A percentile compares a stretch with the other conserved stretches of the same genome.
phyloP scores from a whole-genome alignment of 768 basidiomycete genomes.

The Tubosaeta brunneosetosa region DNA sequence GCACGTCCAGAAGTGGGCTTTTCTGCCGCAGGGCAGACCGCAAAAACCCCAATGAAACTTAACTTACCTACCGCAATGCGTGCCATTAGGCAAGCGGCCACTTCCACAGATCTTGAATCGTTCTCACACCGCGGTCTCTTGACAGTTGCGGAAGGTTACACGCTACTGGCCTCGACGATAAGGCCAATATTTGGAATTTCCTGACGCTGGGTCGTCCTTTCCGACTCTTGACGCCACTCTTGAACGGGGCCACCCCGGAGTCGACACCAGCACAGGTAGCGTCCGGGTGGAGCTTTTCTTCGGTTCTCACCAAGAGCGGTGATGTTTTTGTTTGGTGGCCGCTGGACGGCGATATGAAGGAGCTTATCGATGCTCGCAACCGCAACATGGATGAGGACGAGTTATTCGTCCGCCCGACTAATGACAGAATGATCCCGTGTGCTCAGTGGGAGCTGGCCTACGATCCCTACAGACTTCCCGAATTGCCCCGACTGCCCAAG shows the following conservation, averaged over 20 bases:
- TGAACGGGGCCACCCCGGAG: slow-evolving; percentile 41
- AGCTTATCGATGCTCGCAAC: slow-evolving; percentile 36
- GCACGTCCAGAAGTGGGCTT: slow-evolving; percentile 51
- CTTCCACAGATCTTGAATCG: background rate
- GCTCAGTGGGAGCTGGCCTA: slow-evolving; percentile 50
- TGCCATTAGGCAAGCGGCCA: slow-evolving; percentile 52
- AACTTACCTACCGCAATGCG: slow-evolving; percentile 54
- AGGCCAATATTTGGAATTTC: slow-evolving; percentile 67
- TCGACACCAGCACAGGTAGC: slow-evolving; percentile 59
- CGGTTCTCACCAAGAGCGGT: slow-evolving; percentile 66
- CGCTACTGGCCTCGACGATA: slow-evolving; percentile 57
- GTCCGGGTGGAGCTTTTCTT: slow-evolving; percentile 80
- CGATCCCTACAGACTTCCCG: slow-evolving; percentile 56
- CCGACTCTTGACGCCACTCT: slow-evolving; percentile 39
- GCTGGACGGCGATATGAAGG: slow-evolving; percentile 39
- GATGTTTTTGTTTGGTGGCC: slow-evolving; percentile 78
- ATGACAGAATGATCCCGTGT: slow-evolving; percentile 52
- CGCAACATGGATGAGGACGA: slow-evolving; percentile 41
- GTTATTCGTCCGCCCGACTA: slow-evolving; percentile 28
- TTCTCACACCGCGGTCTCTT: slow-evolving; percentile 11
- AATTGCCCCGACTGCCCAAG: slow-evolving; percentile 56
- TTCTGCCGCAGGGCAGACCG: slow-evolving; percentile 46
- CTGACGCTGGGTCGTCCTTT: slow-evolving; percentile 77
- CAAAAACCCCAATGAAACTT: slow-evolving; percentile 53
- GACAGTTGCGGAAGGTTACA: slow-evolving; percentile 76